Base-by-base conservation (phyloP, 2,329 filamentous ascomycete genomes). In the Hyphodiscus sp. region DNA sequence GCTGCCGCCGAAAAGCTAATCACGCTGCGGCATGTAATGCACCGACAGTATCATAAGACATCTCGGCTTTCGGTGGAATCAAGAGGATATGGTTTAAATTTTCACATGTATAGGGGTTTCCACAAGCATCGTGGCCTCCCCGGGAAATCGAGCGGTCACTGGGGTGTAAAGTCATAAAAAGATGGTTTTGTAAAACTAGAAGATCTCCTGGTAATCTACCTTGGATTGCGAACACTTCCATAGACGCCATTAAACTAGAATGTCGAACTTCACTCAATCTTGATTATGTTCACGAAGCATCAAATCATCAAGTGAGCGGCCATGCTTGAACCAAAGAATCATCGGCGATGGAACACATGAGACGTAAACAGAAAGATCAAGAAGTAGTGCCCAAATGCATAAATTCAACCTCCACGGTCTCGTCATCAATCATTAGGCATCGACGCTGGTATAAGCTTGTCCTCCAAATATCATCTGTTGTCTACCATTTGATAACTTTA, bases 401-500 rank as follows among this genome's bases (percentile, higher is more conserved):
- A 38, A 13, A 38, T 44, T 44, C 42, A 3, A 19, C 5, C 18
- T 45, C 20, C 16, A 45, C 19, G 3, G 3, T n/a, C 41, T 42
- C n/a, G n/a, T 42, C 41, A 42, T 4, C 3, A 42, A 42, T 3
- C 3, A 10, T 4, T 11, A 10, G 41, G 20, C 7, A 18, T 45
- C 42, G 42, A 20, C 42, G 18, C 42, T 45, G 4, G 42, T 18
- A 45, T 23, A 11, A 11, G 6, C 42, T 26, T 15, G 7, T 46
- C 45, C 9, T 46, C 2, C 6, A 20, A 18, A 23, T 26, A 10
- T 20, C 10, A 20, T 23, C 6, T n/a, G 19, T 4, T 29, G 29
- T 19, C 52, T 75, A 90, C 87, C 87, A 90, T 72, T 76, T 79
- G 63, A 91, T 74, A 50, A 86, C 76, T 74, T 79, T 82, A 53